Percentiles rank a stretch among this genome's conserved stretches.
phyloP scores from a whole-genome alignment of 2,329 filamentous ascomycete genomes.

The Bipolaris sorokiniana region DNA sequence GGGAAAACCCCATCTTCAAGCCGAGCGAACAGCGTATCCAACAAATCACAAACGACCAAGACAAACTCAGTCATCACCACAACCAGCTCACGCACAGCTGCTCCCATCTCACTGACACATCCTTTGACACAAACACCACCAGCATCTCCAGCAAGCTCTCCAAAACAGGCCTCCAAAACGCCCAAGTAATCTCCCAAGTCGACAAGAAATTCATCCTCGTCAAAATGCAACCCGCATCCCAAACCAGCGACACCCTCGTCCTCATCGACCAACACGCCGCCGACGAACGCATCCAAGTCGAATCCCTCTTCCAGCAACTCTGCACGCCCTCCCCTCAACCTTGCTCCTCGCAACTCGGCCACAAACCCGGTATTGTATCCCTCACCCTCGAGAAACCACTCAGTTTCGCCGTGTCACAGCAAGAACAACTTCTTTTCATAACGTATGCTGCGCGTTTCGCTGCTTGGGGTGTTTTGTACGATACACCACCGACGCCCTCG shows the following conservation, averaged over 20 bases:
- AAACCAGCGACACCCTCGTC: slow-evolving; percentile 60
- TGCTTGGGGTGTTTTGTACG: slow-evolving; percentile 76
- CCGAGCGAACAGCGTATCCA: slow-evolving; percentile 53
- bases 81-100: slow-evolving; percentile 12
- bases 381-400: slow-evolving; percentile 59
- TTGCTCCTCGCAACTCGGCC: slow-evolving; percentile 42
- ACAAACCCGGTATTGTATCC: slow-evolving; percentile 38
- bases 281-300: slow-evolving; percentile 84
- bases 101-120: slow-evolving; percentile 20
- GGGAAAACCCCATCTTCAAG: slow-evolving; percentile 80
- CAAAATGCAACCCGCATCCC: slow-evolving; percentile 53
- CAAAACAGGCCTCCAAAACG: slow-evolving; percentile 58
- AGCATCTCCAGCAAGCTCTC: slow-evolving; percentile 57
- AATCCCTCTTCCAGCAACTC: slow-evolving; percentile 69
- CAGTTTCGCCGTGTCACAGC: slow-evolving; percentile 66
- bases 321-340: slow-evolving; percentile 43
- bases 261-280: slow-evolving; percentile 94
- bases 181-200: slow-evolving; percentile 78
- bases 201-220: slow-evolving; percentile 88
- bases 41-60: slow-evolving; percentile 40
- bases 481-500: slow-evolving; percentile 43
- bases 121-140: slow-evolving; percentile 36
- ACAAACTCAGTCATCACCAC: slow-evolving; percentile 5
- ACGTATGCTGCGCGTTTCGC: slow-evolving; percentile 64
- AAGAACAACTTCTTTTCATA: slow-evolving; percentile 66